phyloP scores from a whole-genome alignment of 768 basidiomycete genomes.

The Termitomyces sp. region DNA sequence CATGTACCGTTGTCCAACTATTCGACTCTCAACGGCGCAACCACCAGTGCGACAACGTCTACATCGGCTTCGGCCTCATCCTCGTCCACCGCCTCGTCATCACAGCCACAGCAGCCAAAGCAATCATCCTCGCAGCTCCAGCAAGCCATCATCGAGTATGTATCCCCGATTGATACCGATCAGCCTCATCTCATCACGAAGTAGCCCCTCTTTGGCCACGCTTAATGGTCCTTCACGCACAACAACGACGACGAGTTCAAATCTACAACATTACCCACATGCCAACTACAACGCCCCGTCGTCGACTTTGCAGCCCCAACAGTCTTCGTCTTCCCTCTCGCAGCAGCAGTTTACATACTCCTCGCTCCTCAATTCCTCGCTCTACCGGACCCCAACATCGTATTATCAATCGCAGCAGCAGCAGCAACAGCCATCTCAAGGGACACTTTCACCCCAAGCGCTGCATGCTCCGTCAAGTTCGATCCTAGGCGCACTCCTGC shows the following conservation, averaged over 20 bases:
- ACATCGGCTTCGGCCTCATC: conserved; percentile 12
- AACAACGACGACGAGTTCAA: conserved; percentile 15
- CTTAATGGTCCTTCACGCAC: conserved; percentile 35
- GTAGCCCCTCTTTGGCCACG: conserved; percentile 55
- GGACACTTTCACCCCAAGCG: conserved; percentile 65
- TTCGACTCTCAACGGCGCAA: conserved; percentile 77
- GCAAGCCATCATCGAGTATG: conserved; percentile 63
- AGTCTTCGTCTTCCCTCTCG: conserved; percentile 32
- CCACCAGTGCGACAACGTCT: conserved; percentile 32
- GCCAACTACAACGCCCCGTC: conserved; percentile 32
- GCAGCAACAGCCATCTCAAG: conserved; percentile 36
- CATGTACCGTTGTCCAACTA: conserved; percentile 64
- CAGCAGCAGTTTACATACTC: conserved; percentile 33
- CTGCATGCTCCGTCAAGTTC: conserved; percentile 53
- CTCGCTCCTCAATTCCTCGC: conserved; percentile 32
- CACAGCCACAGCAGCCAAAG: conserved; percentile 16
- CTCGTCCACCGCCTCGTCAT: conserved; percentile 15
- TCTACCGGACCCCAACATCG: conserved; percentile 16
- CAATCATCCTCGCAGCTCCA: conserved; percentile 22
- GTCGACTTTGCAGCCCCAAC: conserved; percentile 20
- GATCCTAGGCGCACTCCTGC: conserved; percentile 31
- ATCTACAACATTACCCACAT: conserved; percentile 37
- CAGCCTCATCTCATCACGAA: conserved; percentile 6
- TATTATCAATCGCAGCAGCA: conserved; percentile 28
- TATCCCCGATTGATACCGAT: conserved; percentile 14